Conservation (phyloP, 495 filamentous ascomycete genomes). For the Apodospora peruviana region DNA sequence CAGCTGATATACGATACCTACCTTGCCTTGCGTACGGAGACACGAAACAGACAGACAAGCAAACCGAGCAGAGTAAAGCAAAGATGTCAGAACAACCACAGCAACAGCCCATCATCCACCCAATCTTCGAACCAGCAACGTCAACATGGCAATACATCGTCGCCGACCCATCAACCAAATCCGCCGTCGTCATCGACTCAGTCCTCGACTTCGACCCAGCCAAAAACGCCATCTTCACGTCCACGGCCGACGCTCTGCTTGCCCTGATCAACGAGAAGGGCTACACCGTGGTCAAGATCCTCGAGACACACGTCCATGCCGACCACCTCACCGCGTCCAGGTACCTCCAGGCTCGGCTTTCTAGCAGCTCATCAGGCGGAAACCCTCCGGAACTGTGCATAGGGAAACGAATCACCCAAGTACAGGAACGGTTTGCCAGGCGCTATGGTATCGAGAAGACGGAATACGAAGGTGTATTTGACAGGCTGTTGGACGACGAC, state of each 20-base stretch:
- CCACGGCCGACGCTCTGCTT: slow-evolving; percentile 45
- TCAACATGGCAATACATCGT: slow-evolving; percentile 62
- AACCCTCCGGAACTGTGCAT: slow-evolving; percentile 41
- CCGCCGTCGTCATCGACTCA: slow-evolving; percentile 53
- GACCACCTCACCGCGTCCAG: slow-evolving; percentile 55
- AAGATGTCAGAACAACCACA: not conserved
- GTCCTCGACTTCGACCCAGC: slow-evolving; percentile 53
- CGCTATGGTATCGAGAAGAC: slow-evolving; percentile 38
- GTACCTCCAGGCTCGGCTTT: slow-evolving; percentile 47
- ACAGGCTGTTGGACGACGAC: slow-evolving; percentile 48
- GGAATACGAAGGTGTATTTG: slow-evolving; percentile 45
- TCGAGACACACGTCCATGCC: slow-evolving; percentile 60
- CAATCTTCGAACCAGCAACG: slow-evolving; percentile 30
- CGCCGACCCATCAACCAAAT: slow-evolving; percentile 40
- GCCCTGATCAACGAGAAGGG: slow-evolving; percentile 31
- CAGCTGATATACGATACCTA: no score
- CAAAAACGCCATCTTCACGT: slow-evolving; percentile 40
- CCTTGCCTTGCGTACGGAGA: no score
- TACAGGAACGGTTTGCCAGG: slow-evolving; percentile 44
- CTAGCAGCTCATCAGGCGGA: slow-evolving; percentile 6
- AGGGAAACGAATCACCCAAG: slow-evolving; percentile 47
- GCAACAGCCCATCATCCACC: slow-evolving; percentile 19
- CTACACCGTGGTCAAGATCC: slow-evolving; percentile 43
- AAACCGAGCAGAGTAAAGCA: no score
- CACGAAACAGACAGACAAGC: no score